Evolutionary conservation across 2,329 filamentous ascomycete genomes (phyloP), one percentile per base, ranked within the genome.

Genomic region (Meredithiella fracta): DNA sequence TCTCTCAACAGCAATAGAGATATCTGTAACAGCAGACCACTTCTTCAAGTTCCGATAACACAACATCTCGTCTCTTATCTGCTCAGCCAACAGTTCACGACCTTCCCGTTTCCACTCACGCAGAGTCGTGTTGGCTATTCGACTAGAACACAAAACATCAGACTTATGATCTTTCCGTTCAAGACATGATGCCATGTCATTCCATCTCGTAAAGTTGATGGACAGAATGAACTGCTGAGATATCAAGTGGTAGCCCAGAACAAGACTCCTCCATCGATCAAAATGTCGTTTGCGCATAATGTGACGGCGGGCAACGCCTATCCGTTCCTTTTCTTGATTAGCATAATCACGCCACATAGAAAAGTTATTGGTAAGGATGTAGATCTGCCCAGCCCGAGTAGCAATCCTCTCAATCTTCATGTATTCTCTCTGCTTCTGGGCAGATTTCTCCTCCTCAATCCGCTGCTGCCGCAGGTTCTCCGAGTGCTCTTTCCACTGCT

Each of bases 291-390:
- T 79, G 56, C 82, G 74, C 55, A 92, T 69, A 59, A 90, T 79
- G 64, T 87, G 84, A 59, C 79, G 73, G 60, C 84, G 76, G 20
- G 85, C 86, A 44, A 80, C 73, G 3, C 77, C 78, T 3, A 85
- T 86, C 42, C 79, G 76, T 60, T 80, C 75, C 15, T 80, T 71
- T 63, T 86, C 79, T 14, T 85, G 79, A 4, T 73, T 75, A 9
- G 85, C 76, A 53, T 76, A 72, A 55, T 77, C 75, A 9, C 77
- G 76, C 87, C 87, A 94, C 60, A 58, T n/a, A 8, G 37, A 49
- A 49, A 60, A 58, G 25, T 44, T 53, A 22, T 59, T 82, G 2
- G 74, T 77, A 57, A 83, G 66, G 5, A 87, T 71, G 61, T 80
- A 83, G 9, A 85, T 68, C 63, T 85, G 75, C 58, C 84, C 77